A percentile compares a stretch with the other conserved stretches of the same genome.
These are phyloP conservation scores for Lathyrus oleraceus DNA, from an alignment of 306 rosid species.

Conservation along the genomic window DNA sequence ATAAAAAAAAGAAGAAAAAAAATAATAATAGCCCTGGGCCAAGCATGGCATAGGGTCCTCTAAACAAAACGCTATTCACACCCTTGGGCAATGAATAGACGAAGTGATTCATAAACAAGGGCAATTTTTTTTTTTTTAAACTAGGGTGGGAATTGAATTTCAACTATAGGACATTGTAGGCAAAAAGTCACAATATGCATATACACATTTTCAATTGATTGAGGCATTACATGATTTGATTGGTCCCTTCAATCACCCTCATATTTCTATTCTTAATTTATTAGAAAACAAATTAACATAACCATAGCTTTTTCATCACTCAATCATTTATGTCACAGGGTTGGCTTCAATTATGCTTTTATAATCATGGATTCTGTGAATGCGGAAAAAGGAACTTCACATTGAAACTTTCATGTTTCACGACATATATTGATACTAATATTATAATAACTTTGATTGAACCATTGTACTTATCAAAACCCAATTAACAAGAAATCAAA, in stretches of 20 bases:
- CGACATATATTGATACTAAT: background rate
- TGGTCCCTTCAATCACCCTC: background rate
- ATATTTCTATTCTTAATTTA: background rate
- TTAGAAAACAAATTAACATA: constrained; percentile 17
- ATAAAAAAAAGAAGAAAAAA: too few relatives aligned
- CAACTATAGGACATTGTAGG: too few relatives aligned
- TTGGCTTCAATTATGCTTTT: constrained; percentile 32
- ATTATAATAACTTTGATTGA: background rate
- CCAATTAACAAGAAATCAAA: constrained; percentile 8
- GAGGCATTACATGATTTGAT: constrained; percentile 19
- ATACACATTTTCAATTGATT: background rate
- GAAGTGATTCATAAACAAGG: too few relatives aligned
- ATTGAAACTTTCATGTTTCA: constrained; percentile 31
- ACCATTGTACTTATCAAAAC: background rate
- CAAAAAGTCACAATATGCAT: background rate
- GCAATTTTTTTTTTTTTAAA: too few relatives aligned
- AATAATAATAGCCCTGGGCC: too few relatives aligned
- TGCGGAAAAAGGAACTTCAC: constrained; percentile 20
- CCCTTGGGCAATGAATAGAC: too few relatives aligned
- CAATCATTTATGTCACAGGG: constrained; percentile 34
- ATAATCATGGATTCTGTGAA: constrained; percentile 37
- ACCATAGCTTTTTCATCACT: constrained; percentile 24
- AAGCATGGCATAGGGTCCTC: too few relatives aligned
- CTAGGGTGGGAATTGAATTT: too few relatives aligned
- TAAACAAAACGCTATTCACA: too few relatives aligned